Percentiles rank a stretch among this genome's conserved stretches.
Evolutionary conservation across 2,329 filamentous ascomycete genomes (phyloP).

Genomic region (Hirsutella rhossiliensis): DNA sequence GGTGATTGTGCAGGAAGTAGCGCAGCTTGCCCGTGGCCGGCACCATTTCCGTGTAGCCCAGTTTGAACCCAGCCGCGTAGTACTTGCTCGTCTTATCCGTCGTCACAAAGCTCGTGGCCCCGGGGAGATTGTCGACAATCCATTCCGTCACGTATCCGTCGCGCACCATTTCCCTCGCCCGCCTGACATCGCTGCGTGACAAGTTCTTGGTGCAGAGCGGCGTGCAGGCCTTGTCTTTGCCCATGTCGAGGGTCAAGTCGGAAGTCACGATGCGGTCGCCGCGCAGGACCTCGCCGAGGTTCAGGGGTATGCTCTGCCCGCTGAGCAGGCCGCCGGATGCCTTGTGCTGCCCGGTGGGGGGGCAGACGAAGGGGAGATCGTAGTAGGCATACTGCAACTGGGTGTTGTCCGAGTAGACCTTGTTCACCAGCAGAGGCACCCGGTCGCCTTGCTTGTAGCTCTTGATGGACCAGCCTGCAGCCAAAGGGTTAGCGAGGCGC

Average conservation of each 20-base stretch:
- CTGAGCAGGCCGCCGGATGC: conserved; percentile 58
- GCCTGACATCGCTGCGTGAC: conserved; percentile 49
- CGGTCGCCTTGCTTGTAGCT: conserved; percentile 65
- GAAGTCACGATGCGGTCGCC: conserved; percentile 78
- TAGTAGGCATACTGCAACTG: conserved; percentile 88
- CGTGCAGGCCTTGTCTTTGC: conserved; percentile 59
- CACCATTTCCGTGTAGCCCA: conserved; percentile 63
- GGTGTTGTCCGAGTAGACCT: conserved; percentile 80
- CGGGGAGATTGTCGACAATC: conserved; percentile 87
- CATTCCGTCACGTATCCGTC: conserved; percentile 82
- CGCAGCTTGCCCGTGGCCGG: conserved; percentile 45
- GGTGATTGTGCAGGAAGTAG: conserved; percentile 78
- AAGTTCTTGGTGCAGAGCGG: conserved; percentile 61
- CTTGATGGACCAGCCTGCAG: conserved; percentile 64
- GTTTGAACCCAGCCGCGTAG: conserved; percentile 81
- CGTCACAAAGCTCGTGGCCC: conserved; percentile 78
- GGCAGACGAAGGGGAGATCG: conserved; percentile 78
- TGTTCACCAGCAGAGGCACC: conserved; percentile 82
- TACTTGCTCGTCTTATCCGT: conserved; percentile 77
- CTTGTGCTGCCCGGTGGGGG: conserved; percentile 56
- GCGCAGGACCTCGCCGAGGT: conserved; percentile 76
- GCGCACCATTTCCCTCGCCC: conserved; percentile 59
- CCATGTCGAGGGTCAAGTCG: conserved; percentile 71
- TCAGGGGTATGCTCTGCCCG: conserved; percentile 67
- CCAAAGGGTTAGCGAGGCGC: conserved; percentile 2